Conservation (phyloP, 352 stramenopile genomes). For the Pythium volutum region DNA sequence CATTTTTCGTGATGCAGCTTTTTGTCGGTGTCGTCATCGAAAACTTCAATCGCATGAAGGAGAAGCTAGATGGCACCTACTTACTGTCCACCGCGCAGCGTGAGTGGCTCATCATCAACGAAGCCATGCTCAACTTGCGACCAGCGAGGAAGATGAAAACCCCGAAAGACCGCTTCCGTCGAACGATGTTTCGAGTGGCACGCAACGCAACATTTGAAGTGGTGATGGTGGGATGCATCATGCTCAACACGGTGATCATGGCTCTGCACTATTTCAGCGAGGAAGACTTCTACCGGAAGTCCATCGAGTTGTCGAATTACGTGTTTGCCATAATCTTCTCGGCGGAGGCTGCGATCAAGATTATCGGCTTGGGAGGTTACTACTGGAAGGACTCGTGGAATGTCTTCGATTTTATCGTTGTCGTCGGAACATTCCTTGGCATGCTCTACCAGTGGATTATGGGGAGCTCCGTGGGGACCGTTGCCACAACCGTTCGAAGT, state of each 20-base stretch:
- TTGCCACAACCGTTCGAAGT: conserved; percentile 67
- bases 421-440: conserved; percentile 43
- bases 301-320: conserved; percentile 76
- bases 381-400: conserved; percentile 87
- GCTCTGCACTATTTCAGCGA: conserved; percentile 84
- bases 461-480: conserved; percentile 30
- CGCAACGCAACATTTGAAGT: conserved; percentile 65
- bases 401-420: conserved; percentile 76
- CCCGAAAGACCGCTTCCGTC: conserved; percentile 39
- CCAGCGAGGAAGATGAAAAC: conserved; percentile 38
- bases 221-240: conserved; percentile 77
- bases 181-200: conserved; percentile 38
- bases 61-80: conserved; percentile 54
- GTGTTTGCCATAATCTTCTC: conserved; percentile 84
- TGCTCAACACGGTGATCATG: conserved; percentile 88
- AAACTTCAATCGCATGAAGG: conserved; percentile 87
- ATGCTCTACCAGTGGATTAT: conserved; percentile 43
- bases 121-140: conserved; percentile 48
- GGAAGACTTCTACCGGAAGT: conserved; percentile 47
- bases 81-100: conserved; percentile 73
- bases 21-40: conserved; percentile 95
- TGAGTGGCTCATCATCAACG: conserved; percentile 68
- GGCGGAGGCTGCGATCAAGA: conserved; percentile 80
- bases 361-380: conserved; percentile 64
- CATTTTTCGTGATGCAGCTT: conserved; percentile 91